phyloP scores from a whole-genome alignment of 2,329 filamentous ascomycete species.

The Diaporthe aspalathi region DNA sequence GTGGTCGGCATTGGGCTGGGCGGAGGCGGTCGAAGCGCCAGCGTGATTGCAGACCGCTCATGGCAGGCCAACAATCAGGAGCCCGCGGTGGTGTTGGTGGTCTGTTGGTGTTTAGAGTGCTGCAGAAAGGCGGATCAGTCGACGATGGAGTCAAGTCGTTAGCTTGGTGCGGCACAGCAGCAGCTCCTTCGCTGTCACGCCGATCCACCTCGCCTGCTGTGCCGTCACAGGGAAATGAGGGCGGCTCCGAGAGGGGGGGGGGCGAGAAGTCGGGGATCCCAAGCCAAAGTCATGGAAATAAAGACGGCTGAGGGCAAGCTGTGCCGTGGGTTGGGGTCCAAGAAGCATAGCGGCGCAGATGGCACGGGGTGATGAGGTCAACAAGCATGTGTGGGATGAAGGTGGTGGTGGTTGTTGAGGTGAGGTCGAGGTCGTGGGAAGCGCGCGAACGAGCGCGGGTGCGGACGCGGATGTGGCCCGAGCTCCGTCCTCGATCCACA shows the following conservation, averaged over 20 bases:
- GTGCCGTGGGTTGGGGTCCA: not conserved
- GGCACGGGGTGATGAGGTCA: not conserved
- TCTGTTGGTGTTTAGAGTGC: slow-evolving; percentile 11
- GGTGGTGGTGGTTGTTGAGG: too few relatives aligned
- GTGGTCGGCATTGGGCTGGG: not conserved
- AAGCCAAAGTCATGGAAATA: not conserved
- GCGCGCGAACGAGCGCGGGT: not conserved
- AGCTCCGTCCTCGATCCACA: not conserved
- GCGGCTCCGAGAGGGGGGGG: too few relatives aligned
- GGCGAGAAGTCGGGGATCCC: not conserved
- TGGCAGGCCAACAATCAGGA: not conserved
- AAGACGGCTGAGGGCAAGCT: not conserved
- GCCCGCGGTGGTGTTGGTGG: slow-evolving; percentile 8
- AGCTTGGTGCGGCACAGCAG: slow-evolving; percentile 16
- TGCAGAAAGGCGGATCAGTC: slow-evolving; percentile 20
- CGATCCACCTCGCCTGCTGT: slow-evolving; percentile 16
- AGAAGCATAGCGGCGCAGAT: not conserved
- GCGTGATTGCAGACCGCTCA: slow-evolving; percentile 1
- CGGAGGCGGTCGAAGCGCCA: not conserved
- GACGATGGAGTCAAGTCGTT: slow-evolving; percentile 17
- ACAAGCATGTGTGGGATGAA: not conserved
- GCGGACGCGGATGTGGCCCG: not conserved
- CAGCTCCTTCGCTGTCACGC: slow-evolving; percentile 20
- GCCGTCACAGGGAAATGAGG: slow-evolving; percentile 15
- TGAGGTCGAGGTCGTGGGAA: not conserved